phyloP scores from a whole-genome alignment of 2,329 filamentous ascomycete species.

The Fusarium lyarnte region DNA sequence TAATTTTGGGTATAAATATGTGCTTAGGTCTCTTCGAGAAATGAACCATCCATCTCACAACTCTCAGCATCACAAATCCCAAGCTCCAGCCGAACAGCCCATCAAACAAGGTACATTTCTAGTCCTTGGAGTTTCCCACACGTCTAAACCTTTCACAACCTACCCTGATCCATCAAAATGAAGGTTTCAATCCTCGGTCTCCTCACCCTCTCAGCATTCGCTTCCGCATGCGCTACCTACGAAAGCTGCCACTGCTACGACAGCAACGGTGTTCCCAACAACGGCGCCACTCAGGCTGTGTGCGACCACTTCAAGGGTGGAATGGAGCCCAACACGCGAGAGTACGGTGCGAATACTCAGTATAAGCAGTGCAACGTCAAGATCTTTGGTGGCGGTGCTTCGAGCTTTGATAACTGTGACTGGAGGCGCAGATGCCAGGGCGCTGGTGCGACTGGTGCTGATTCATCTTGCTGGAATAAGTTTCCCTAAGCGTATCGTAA shows the following conservation, averaged over 20 bases:
- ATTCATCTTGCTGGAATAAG: background rate
- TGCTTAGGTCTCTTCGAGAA: background rate
- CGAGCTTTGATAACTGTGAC: background rate
- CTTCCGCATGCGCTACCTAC: background rate
- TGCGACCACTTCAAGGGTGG: background rate
- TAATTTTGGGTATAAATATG: background rate
- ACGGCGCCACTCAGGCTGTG: background rate
- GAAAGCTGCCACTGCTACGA: background rate
- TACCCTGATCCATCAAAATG: background rate
- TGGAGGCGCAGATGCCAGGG: background rate
- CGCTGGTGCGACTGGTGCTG: background rate
- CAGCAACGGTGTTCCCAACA: background rate
- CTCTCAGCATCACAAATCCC: background rate
- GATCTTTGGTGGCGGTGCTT: background rate
- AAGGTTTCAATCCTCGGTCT: background rate
- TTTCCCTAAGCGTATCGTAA: background rate
- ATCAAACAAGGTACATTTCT: background rate
- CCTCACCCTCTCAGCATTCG: background rate
- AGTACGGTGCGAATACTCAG: background rate
- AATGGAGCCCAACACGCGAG: background rate
- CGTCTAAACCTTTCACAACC: accelerated
- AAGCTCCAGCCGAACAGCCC: no score
- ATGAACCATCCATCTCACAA: accelerated
- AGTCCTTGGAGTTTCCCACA: accelerated
- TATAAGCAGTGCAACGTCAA: background rate